phyloP scores from a whole-genome alignment of 495 filamentous ascomycete genomes.

The Astrocystis sublimbata region DNA sequence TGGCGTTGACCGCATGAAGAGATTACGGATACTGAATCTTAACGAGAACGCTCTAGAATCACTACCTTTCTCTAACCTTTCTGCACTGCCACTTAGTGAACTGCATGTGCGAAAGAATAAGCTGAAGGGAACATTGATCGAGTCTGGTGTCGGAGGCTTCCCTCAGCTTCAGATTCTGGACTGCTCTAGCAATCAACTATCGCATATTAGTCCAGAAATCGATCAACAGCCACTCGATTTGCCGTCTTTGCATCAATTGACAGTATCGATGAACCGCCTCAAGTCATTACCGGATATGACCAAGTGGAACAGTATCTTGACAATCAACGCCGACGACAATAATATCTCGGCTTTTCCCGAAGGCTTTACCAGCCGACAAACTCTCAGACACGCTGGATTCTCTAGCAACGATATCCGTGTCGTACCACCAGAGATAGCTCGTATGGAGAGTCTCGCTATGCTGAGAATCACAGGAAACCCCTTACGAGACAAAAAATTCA shows the following conservation, averaged over 20 bases:
- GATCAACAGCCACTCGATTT: slow-evolving; percentile 40
- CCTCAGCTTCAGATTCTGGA: slow-evolving; percentile 70
- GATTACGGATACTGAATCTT: slow-evolving; percentile 73
- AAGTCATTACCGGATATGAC: slow-evolving; percentile 67
- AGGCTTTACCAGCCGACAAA: slow-evolving; percentile 66
- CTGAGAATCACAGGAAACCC: slow-evolving; percentile 84
- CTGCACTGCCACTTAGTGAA: slow-evolving; percentile 68
- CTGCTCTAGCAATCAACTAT: slow-evolving; percentile 71
- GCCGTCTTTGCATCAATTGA: slow-evolving; percentile 71
- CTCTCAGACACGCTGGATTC: slow-evolving; percentile 74
- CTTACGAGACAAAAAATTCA: slow-evolving; percentile 78
- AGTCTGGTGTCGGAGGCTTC: slow-evolving; percentile 55
- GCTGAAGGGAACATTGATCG: slow-evolving; percentile 70
- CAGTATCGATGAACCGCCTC: slow-evolving; percentile 75
- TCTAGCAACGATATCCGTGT: slow-evolving; percentile 77
- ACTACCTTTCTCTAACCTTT: slow-evolving; percentile 69
- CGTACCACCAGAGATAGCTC: slow-evolving; percentile 73
- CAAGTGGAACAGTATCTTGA: slow-evolving; percentile 69
- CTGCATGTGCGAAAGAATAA: slow-evolving; percentile 78
- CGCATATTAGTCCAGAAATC: slow-evolving; percentile 42
- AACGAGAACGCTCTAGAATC: slow-evolving; percentile 70
- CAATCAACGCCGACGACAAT: slow-evolving; percentile 78
- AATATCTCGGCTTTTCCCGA: slow-evolving; percentile 69
- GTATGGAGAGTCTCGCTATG: slow-evolving; percentile 74
- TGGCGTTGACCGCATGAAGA: slow-evolving; percentile 60